Base-by-base conservation (phyloP, 78 protist genomes). In the Bigelowiella natans region DNA sequence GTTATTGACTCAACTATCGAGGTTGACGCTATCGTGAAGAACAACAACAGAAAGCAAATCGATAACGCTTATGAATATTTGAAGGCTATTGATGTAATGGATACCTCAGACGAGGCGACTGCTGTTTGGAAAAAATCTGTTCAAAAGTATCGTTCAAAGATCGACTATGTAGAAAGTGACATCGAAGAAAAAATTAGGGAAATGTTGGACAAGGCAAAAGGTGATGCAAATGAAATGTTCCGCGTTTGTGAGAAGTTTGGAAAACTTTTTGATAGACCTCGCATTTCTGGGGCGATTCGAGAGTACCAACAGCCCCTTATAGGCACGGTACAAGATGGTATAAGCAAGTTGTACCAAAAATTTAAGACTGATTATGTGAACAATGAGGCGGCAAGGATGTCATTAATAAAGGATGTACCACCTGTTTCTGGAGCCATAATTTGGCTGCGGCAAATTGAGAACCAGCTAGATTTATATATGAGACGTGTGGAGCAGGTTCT, bases 141-240 rank as follows among this genome's bases (percentile, higher is more conserved):
- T 2, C 28, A 83, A 34, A 7, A 83, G 11, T 83, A 83, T 34
- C 28, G 31, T 11, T 30, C 11, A 29, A 83, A 83, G 29, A 83
- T 83, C 11, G 86, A 2, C 29, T 28, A 83, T 26, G 86, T 83
- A 18, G 86, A 83, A 83, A 34, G 86, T 28, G 86, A 83, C 3
- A 29, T 83, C 7, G 86, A 83, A 83, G 86, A 83, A 26, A 83
- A 83, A 28, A 28, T 83, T 26, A 2, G 86, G 2, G 86, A 83
- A 34, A 29, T 83, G 3, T 34, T 83, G 37, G 86, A 28, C 29
- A 7, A 83, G 29, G 86, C 86, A 34, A 83, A 83, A 83, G 86
- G 29, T 31, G 89, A 87, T 28, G 40, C 89, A n/a, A 87, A 87
- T n/a, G 89, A 87, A 30, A 87, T 87, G 89, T 87, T 87, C 36